Base-by-base conservation (phyloP, 2,329 filamentous ascomycete species). In the Lasiodiplodia hormozganensis region DNA sequence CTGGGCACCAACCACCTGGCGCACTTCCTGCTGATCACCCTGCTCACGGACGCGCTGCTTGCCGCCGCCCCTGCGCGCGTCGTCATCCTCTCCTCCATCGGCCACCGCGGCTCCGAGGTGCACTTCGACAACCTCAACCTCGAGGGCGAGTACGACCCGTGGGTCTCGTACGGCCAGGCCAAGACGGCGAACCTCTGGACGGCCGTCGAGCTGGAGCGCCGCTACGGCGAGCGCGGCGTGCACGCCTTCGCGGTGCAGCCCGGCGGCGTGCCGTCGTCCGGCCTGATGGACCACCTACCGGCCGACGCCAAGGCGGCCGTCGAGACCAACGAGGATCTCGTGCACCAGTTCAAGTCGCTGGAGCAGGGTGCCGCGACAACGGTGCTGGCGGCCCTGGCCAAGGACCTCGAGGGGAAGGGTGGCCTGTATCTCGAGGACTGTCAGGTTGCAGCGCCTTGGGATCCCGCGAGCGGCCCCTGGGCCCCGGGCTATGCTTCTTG, bases 1-100 rank as follows among this genome's bases (percentile, higher is more conserved):
- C 84, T 88, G 69, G 85, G 81, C 40, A 83, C 80, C 7, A 87
- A 88, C 73, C 82, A 88, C 72, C 75, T 89, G 1, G 80, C 77
- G 10, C 84, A 87, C 70, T 88, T 88, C 76, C 79, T 87, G 0
- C 79, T 88, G 16, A 84, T 86, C 69, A 78, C 85, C 31, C 79
- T 87, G 1, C 76, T 88, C 34, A 83, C 83, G 31, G 74, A 79
- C 0, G 73, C 79, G 0, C 73, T 88, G 7, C 73, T 86, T 0
- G 71, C 77, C 0, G 78, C 77, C 0, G 28, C 79, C 0, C 81
- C 78, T 0, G 74, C 80, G 0, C 81, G 86, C 4, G 82, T 87
- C 2, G 78, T 88, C 57, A 76, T 74, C 0, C 73, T 87, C 2
- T 77, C 83, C 0, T 84, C 82, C 2, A 71, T 77, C 0, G 84